Evolutionary conservation across 805 yeast species (phyloP).

Genomic region (Candida hispaniensis): DNA sequence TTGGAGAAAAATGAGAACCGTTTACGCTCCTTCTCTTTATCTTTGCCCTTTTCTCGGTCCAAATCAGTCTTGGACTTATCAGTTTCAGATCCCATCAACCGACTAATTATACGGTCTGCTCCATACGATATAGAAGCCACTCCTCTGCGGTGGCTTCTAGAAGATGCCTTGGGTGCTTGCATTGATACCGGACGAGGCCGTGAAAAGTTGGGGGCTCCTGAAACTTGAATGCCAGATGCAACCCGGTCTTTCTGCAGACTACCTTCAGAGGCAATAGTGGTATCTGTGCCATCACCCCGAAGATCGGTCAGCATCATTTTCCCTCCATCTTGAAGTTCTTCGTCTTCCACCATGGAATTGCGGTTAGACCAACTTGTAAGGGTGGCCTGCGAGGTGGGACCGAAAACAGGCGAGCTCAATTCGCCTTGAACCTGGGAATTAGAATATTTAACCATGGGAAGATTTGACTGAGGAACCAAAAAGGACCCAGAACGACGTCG

Average conservation of each 20-base stretch:
- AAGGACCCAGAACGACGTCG: constrained; percentile 11
- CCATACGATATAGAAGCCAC: constrained; percentile 24
- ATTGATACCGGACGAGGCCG: constrained; percentile 14
- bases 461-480: constrained; percentile 13
- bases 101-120: constrained; percentile 22
- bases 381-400: constrained; percentile 9
- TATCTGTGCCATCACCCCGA: not conserved
- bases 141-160: constrained; percentile 21
- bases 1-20: constrained; percentile 15
- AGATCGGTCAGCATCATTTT: too few relatives aligned
- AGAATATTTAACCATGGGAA: constrained; percentile 15
- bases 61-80: constrained; percentile 10
- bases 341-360: constrained; percentile 2
- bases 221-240: constrained; percentile 2
- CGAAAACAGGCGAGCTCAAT: constrained; percentile 11
- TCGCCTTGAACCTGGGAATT: constrained; percentile 15
- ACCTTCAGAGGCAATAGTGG: not conserved
- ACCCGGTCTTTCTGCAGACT: too few relatives aligned
- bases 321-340: not conserved
- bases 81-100: constrained; percentile 19
- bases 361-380: constrained; percentile 11
- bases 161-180: constrained; percentile 12
- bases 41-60: not conserved
- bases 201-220: constrained; percentile 12
- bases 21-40: too few relatives aligned